These are phyloP conservation scores for Malus orientalis DNA, from an alignment of 306 rosid genomes.

Conservation along the genomic window DNA sequence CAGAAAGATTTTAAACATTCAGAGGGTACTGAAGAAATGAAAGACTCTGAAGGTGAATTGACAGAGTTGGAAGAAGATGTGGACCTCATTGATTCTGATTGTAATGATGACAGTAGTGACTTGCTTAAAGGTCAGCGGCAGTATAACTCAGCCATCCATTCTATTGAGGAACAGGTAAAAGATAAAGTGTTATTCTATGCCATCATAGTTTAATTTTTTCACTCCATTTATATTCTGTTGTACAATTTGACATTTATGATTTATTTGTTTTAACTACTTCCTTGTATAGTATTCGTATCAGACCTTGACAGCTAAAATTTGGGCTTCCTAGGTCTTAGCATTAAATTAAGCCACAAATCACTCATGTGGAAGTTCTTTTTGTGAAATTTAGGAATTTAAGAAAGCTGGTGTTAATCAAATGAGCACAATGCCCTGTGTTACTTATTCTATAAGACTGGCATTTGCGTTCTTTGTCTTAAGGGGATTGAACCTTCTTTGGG, in stretches of 20 bases:
- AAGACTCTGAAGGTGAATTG: conserved; percentile 75
- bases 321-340: not conserved
- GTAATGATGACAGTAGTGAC: conserved; percentile 66
- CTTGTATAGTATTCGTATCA: not conserved
- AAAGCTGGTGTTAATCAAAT: not conserved
- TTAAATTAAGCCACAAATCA: not conserved
- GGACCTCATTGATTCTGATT: conserved; percentile 67
- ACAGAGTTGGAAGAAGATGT: conserved; percentile 74
- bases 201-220: not conserved
- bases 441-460: not conserved
- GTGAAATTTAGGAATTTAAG: not conserved
- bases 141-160: conserved; percentile 92
- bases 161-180: conserved; percentile 88
- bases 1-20: conserved; percentile 76
- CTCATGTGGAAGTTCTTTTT: not conserved
- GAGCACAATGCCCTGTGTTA: not conserved
- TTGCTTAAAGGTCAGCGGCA: conserved; percentile 99
- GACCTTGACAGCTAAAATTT: not conserved
- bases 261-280: not conserved
- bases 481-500: not conserved
- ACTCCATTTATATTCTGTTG: not conserved
- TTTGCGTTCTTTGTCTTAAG: not conserved
- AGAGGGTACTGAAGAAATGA: conserved; percentile 70
- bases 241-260: not conserved
- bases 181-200: not conserved